Percentiles rank a stretch among this genome's conserved stretches.
These are phyloP conservation scores for Hevea brasiliensis DNA, from an alignment of 345 rosid genomes.

Conservation along the genomic window DNA sequence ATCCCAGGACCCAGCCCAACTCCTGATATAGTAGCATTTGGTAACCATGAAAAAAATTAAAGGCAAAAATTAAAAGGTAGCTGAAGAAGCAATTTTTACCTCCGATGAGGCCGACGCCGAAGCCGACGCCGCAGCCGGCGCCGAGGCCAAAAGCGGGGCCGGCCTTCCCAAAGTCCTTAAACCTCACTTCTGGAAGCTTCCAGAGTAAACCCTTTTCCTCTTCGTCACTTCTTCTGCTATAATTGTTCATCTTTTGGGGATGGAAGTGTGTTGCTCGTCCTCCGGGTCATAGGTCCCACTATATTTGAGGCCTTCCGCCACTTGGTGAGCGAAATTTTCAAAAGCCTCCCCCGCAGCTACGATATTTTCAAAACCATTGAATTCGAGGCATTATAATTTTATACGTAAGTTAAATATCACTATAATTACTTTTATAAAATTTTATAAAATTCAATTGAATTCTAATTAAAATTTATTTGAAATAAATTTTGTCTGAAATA, in stretches of 20 bases:
- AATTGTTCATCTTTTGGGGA: slow-evolving; percentile 26
- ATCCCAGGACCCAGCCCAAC: slow-evolving; percentile 80
- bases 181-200: slow-evolving; percentile 73
- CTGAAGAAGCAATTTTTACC: slow-evolving; percentile 38
- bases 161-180: slow-evolving; percentile 63
- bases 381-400: too few relatives aligned
- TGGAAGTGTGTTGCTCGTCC: too few relatives aligned
- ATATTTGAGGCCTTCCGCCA: too few relatives aligned
- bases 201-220: slow-evolving; percentile 54
- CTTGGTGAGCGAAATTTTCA: too few relatives aligned
- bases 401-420: too few relatives aligned
- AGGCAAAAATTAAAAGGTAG: not conserved
- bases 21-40: slow-evolving; percentile 37
- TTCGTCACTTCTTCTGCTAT: slow-evolving; percentile 19
- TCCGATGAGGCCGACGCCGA: slow-evolving; percentile 82
- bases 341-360: too few relatives aligned
- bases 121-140: slow-evolving; percentile 80
- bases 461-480: too few relatives aligned
- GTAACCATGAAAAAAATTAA: not conserved
- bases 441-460: too few relatives aligned
- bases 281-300: too few relatives aligned
- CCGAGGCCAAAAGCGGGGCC: slow-evolving; percentile 90
- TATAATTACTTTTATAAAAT: too few relatives aligned
- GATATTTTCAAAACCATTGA: too few relatives aligned
- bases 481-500: too few relatives aligned